Evolutionary conservation across 2,329 filamentous ascomycete genomes (phyloP).

Genomic region (Parastagonospora nodorum): DNA sequence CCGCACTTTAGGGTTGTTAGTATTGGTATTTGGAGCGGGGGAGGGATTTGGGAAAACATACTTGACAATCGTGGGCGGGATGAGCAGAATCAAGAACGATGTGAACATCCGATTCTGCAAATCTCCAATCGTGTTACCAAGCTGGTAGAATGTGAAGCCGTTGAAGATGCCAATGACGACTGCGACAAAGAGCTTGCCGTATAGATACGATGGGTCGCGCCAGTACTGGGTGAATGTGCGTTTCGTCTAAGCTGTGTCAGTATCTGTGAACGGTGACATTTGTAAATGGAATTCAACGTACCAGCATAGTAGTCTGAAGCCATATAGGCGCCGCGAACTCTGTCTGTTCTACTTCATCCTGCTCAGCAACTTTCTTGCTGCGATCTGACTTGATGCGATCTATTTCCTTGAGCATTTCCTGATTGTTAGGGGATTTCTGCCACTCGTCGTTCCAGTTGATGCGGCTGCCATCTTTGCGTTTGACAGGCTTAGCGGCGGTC

Average conservation of each 20-base stretch:
- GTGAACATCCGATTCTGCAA: slow-evolving; percentile 83
- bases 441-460: slow-evolving; percentile 79
- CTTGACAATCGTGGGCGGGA: slow-evolving; percentile 75
- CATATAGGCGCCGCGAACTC: slow-evolving; percentile 71
- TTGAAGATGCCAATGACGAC: slow-evolving; percentile 78
- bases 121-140: slow-evolving; percentile 67
- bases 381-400: slow-evolving; percentile 65
- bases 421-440: slow-evolving; percentile 67
- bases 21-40: background rate
- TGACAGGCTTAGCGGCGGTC: slow-evolving; percentile 63
- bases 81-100: slow-evolving; percentile 60
- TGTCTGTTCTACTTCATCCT: slow-evolving; percentile 30
- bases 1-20: slow-evolving; percentile 20
- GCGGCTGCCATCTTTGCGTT: slow-evolving; percentile 58
- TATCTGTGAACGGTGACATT: too few species aligned
- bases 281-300: too few species aligned
- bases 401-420: slow-evolving; percentile 67
- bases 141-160: slow-evolving; percentile 76
- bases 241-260: slow-evolving; percentile 53
- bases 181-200: slow-evolving; percentile 74
- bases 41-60: too few species aligned
- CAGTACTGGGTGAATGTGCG: slow-evolving; percentile 75
- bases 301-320: slow-evolving; percentile 66
- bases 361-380: slow-evolving; percentile 50
- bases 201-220: slow-evolving; percentile 77